Evolutionary conservation across 2,329 filamentous ascomycete genomes (phyloP).

Genomic region (Talaromyces atroroseus): DNA sequence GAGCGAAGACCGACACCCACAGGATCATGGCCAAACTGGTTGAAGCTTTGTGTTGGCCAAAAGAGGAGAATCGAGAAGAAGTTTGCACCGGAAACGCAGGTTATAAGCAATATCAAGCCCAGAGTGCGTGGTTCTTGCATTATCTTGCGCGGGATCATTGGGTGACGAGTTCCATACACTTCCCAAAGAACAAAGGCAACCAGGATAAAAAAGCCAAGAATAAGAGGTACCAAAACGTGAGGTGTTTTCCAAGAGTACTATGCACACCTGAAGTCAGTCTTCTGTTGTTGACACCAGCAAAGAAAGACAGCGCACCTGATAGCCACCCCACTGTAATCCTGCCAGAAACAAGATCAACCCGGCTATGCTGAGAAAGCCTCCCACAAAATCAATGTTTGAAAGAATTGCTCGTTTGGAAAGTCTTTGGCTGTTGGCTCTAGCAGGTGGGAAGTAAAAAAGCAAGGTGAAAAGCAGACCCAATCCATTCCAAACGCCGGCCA

Average conservation of each 20-base stretch:
- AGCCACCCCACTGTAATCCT: constrained; percentile 49
- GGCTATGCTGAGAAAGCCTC: constrained; percentile 44
- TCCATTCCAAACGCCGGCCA: constrained; percentile 39
- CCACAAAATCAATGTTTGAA: constrained; percentile 47
- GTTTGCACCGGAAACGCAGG: constrained; percentile 55
- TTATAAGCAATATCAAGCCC: constrained; percentile 51
- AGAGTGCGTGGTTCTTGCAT: constrained; percentile 48
- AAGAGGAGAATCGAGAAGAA: constrained; percentile 54
- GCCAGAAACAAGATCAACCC: constrained; percentile 46
- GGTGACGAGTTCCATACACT: constrained; percentile 41
- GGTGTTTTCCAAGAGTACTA: constrained; percentile 42
- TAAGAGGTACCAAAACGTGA: constrained; percentile 43
- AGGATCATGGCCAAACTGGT: constrained; percentile 61
- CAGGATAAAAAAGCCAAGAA: constrained; percentile 40
- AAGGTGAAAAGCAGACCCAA: constrained; percentile 39
- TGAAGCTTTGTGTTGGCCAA: constrained; percentile 61
- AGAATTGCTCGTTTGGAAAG: constrained; percentile 37
- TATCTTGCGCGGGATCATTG: constrained; percentile 42
- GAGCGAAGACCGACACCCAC: constrained; percentile 60
- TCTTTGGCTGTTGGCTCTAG: constrained; percentile 37
- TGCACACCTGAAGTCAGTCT: background rate
- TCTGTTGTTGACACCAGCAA: background rate
- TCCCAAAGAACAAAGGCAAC: constrained; percentile 45
- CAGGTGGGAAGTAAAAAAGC: constrained; percentile 43
- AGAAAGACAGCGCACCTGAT: constrained; percentile 27